Percentiles rank a stretch among this genome's conserved stretches.
Conservation (phyloP, 208 protist species). For the Vickermania spadyakhi region DNA sequence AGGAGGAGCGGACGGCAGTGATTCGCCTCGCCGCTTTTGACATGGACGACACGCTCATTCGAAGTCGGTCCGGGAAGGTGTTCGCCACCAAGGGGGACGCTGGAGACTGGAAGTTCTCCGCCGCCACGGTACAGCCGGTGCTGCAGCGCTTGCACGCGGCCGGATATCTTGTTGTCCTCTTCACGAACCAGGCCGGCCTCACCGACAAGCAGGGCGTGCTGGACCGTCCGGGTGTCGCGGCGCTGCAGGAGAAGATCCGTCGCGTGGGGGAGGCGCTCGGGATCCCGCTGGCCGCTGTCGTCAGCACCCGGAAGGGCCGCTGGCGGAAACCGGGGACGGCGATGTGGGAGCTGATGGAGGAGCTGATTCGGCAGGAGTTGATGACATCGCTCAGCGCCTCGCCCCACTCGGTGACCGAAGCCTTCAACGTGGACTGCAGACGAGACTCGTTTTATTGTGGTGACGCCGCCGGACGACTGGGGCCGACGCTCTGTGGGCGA, state of each 20-base stretch:
- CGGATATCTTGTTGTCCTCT: constrained; percentile 80
- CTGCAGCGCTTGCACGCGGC: constrained; percentile 37
- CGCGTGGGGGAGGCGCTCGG: constrained; percentile 18
- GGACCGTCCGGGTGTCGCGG: constrained; percentile 45
- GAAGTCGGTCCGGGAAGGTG: constrained; percentile 36
- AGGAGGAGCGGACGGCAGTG: not conserved
- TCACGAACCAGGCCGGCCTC: constrained; percentile 92
- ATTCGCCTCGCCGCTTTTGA: constrained; percentile 69
- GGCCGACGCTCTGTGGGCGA: constrained; percentile 34
- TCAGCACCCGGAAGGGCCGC: constrained; percentile 61
- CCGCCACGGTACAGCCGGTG: constrained; percentile 22
- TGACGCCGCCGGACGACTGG: constrained; percentile 84
- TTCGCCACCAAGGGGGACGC: constrained; percentile 44
- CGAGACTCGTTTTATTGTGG: constrained; percentile 89
- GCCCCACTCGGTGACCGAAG: constrained; percentile 13
- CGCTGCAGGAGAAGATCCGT: constrained; percentile 39
- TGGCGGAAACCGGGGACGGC: constrained; percentile 83
- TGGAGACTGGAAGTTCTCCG: constrained; percentile 56
- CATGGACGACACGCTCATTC: constrained; percentile 68
- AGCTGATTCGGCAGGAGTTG: not conserved
- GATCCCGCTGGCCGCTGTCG: constrained; percentile 67
- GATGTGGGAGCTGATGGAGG: constrained; percentile 77
- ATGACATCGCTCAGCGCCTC: not conserved
- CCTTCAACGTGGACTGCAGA: no score
- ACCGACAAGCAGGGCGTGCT: constrained; percentile 22